Conservation (phyloP, 352 stramenopile genomes). For the Phytophthora hibernalis region DNA sequence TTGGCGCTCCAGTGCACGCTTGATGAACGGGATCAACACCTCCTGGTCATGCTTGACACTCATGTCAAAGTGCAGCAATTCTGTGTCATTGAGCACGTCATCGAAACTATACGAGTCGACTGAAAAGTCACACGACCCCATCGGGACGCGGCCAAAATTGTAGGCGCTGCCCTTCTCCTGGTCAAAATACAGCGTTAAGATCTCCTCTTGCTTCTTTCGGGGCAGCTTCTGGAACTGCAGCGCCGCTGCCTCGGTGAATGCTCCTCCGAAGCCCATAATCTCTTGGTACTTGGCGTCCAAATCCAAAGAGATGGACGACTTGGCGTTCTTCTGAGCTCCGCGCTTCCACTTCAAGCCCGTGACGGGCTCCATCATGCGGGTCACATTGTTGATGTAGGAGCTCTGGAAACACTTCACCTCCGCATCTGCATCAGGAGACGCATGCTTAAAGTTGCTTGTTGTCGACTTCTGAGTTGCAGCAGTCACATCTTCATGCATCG, state of each 20-base stretch:
- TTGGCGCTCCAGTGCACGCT: constrained; percentile 13
- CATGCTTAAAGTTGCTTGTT: constrained; percentile 11
- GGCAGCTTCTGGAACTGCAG: constrained; percentile 89
- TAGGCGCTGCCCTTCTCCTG: constrained; percentile 80
- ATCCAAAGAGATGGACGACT: constrained; percentile 63
- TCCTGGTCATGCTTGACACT: constrained; percentile 78
- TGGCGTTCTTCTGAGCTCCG: background rate
- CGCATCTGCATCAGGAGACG: constrained; percentile 12
- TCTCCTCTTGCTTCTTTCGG: constrained; percentile 74
- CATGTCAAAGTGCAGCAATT: constrained; percentile 79
- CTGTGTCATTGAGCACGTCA: constrained; percentile 76
- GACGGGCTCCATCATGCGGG: constrained; percentile 70
- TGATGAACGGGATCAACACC: constrained; percentile 86
- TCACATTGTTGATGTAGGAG: constrained; percentile 61
- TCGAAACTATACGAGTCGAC: constrained; percentile 89
- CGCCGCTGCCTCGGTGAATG: constrained; percentile 91
- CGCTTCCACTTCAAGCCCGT: constrained; percentile 48
- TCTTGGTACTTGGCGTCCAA: constrained; percentile 61
- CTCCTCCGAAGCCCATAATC: constrained; percentile 91
- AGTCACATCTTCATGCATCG: constrained; percentile 22
- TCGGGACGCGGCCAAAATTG: constrained; percentile 89
- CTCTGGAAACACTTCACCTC: constrained; percentile 71
- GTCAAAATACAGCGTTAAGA: constrained; percentile 90
- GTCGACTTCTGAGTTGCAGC: constrained; percentile 14
- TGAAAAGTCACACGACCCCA: constrained; percentile 92